A percentile compares a stretch with the other conserved stretches of the same genome.
Evolutionary conservation across 176 grass and related monocot genomes (phyloP).

Genomic region (Musa troglodytarum): DNA sequence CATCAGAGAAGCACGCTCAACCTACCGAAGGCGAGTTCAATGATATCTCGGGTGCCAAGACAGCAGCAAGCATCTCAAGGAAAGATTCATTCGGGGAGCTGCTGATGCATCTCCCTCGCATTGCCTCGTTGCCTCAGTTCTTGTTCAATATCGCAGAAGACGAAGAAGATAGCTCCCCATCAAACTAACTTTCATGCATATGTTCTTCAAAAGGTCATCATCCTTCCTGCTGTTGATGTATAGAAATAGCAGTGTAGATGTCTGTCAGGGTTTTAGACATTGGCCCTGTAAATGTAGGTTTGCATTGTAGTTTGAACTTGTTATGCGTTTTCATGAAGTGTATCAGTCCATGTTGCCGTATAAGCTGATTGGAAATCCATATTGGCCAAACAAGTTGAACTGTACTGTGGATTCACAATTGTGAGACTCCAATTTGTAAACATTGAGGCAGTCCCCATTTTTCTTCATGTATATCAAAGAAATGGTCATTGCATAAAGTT

Average conservation of each 20-base stretch:
- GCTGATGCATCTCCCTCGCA: conserved; percentile 9
- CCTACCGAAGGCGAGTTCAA: background rate
- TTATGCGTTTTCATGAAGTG: background rate
- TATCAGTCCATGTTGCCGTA: background rate
- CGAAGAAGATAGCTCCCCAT: background rate
- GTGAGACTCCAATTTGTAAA: background rate
- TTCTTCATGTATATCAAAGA: too few relatives aligned
- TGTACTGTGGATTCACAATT: background rate
- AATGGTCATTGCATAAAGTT: too few relatives aligned
- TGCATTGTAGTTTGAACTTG: background rate
- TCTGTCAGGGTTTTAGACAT: background rate
- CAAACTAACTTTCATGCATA: background rate
- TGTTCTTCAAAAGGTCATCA: background rate
- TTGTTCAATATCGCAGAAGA: conserved; percentile 14
- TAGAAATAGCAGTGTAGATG: background rate
- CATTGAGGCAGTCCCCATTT: background rate
- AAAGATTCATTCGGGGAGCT: conserved; percentile 8
- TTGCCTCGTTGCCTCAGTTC: conserved; percentile 6
- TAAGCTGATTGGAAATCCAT: background rate
- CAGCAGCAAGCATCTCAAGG: background rate
- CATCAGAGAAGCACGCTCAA: background rate
- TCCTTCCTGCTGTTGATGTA: background rate
- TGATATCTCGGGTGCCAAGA: background rate
- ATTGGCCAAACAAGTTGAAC: background rate
- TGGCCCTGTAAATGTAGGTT: background rate